These are phyloP conservation scores for Globisporangium ultimum DNA, from an alignment of 352 stramenopile species.

Conservation along the genomic window DNA sequence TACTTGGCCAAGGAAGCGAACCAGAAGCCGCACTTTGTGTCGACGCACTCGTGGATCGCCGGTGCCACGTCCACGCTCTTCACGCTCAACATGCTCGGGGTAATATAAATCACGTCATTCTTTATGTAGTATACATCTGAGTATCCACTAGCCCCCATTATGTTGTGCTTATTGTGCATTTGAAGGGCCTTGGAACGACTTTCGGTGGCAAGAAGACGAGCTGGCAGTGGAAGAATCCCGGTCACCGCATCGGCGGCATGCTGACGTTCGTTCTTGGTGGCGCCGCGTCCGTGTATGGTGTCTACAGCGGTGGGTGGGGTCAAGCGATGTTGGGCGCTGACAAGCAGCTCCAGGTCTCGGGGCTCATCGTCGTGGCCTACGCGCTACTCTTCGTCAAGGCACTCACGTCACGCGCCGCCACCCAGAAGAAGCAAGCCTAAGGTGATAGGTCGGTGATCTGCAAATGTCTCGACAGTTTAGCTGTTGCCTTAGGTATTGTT, in stretches of 20 bases:
- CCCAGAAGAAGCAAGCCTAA: too few species aligned
- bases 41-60: conserved; percentile 71
- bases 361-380: conserved; percentile 38
- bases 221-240: conserved; percentile 71
- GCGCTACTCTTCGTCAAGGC: conserved; percentile 43
- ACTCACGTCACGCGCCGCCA: too few species aligned
- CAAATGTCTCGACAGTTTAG: too few species aligned
- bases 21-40: conserved; percentile 64
- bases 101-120: too few species aligned
- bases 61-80: conserved; percentile 35
- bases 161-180: not conserved
- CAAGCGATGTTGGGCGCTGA: conserved; percentile 34
- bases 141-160: not conserved
- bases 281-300: conserved; percentile 32
- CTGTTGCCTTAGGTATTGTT: too few species aligned
- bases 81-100: conserved; percentile 57
- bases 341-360: conserved; percentile 45
- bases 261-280: conserved; percentile 52
- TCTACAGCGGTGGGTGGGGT: conserved; percentile 60
- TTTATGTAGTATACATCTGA: not conserved
- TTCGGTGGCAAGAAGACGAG: conserved; percentile 60
- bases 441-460: too few species aligned
- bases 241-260: conserved; percentile 53
- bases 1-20: conserved; percentile 61
- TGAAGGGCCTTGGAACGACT: conserved; percentile 43